phyloP scores from a whole-genome alignment of 306 rosid species.

The Quercus mongolica region DNA sequence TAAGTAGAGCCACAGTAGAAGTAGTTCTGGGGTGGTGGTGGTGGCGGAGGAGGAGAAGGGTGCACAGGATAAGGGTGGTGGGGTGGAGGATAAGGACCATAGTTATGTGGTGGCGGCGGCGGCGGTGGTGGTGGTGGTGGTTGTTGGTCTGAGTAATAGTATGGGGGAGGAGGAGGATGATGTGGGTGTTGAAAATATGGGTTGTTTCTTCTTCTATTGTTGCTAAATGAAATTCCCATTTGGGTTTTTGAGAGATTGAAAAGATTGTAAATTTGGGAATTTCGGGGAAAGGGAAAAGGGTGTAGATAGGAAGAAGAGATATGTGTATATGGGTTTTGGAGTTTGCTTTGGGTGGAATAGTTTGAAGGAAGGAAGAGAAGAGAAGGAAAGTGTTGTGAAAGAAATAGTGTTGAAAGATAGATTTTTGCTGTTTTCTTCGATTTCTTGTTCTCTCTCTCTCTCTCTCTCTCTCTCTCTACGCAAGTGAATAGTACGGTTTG shows the following conservation, averaged over 20 bases:
- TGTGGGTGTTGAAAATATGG: constrained; percentile 38
- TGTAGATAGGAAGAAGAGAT: neutral
- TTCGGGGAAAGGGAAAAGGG: neutral
- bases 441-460: too few species aligned
- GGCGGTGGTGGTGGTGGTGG: constrained; percentile 25
- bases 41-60: constrained; percentile 17
- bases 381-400: too few species aligned
- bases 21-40: constrained; percentile 35
- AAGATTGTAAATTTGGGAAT: neutral
- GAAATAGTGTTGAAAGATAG: too few species aligned
- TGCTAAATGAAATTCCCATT: constrained; percentile 83
- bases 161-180: constrained; percentile 33
- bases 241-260: neutral
- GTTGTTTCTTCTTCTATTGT: constrained; percentile 51
- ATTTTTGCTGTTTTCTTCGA: too few species aligned
- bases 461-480: too few species aligned
- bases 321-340: neutral
- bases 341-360: too few species aligned
- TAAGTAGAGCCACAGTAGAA: constrained; percentile 43
- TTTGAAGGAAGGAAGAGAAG: neutral
- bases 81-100: constrained; percentile 28
- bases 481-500: too few species aligned
- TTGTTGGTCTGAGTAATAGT: constrained; percentile 31
- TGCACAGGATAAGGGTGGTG: constrained; percentile 16
- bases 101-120: constrained; percentile 37